Evolutionary conservation across 179 eudicot species (phyloP), one percentile per base, ranked within the genome.

Genomic region (Beta lomatogona): DNA sequence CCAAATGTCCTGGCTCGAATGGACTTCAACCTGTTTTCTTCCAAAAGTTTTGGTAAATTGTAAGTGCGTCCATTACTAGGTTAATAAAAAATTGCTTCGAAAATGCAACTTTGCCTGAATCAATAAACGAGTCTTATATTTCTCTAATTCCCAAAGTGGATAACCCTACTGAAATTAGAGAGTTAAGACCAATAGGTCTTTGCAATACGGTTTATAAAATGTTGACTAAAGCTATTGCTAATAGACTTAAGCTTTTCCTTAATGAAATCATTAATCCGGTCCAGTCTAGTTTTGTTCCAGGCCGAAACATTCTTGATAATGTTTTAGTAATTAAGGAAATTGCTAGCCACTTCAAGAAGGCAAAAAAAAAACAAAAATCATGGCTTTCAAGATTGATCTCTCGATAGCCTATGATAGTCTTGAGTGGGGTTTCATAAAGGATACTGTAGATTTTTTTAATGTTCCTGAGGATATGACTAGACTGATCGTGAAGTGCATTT

Each of bases 21-120:
- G 61, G 61, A 4, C 14, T 58, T 16, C 61, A 58, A 3, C 19
- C 61, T 0, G 5, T 58, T 16, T 58, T 58, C 14, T 58, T 3
- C 5, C 6, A 15, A 58, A 14, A 16, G 3, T 0, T 13, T 1
- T 58, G 9, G 61, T 1, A 1, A 0, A 0, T 0, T 4, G 7
- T 58, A 13, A 0, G 7, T 0, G 18, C 1, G 6, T 14, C 61
- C 1, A 18, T 15, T 16, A 0, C 7, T 4, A 4, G 6, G 4
- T 18, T 58, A 14, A 12, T 58, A 4, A 2, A 0, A 3, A 7
- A 58, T 0, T 58, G n/a, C 6, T 58, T 58, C 1, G 0, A 1
- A 1, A 58, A 15, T 5, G 5, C 19, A 0, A 0, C 0, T 14
- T 14, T 58, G 0, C 25, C 48, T 4, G 9, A 18, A 0, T 3